phyloP scores from a whole-genome alignment of 352 stramenopile genomes.

The Globisporangium camurandrum region DNA sequence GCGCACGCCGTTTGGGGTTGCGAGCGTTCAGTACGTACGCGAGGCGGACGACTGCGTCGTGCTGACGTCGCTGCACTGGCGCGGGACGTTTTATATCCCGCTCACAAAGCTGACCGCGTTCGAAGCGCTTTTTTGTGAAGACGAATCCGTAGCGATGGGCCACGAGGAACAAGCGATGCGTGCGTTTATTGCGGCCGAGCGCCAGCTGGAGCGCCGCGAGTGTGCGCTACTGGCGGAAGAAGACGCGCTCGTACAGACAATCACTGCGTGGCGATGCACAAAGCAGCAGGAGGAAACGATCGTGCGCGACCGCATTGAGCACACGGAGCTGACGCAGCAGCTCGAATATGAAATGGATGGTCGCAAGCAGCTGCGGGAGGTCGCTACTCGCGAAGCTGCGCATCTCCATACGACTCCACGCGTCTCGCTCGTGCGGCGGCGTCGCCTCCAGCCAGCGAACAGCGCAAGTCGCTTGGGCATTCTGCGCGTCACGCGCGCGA shows the following conservation, averaged over 20 bases:
- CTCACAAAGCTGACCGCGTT: conserved; percentile 31
- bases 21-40: conserved; percentile 39
- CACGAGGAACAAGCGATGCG: conserved; percentile 25
- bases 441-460: conserved; percentile 9
- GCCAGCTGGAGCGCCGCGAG: conserved; percentile 17
- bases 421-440: conserved; percentile 24
- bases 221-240: conserved; percentile 29
- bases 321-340: conserved; percentile 34
- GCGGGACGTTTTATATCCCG: conserved; percentile 43
- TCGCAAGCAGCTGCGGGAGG: conserved; percentile 12
- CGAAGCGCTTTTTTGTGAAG: conserved; percentile 38
- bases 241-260: conserved; percentile 24
- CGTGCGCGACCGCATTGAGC: conserved; percentile 21
- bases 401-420: conserved; percentile 20
- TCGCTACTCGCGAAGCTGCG: conserved; percentile 27
- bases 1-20: conserved; percentile 41
- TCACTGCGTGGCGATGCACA: conserved; percentile 31
- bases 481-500: conserved; percentile 37
- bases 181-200: conserved; percentile 19
- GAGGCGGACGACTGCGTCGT: conserved; percentile 42
- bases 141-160: conserved; percentile 37
- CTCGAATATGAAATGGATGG: conserved; percentile 40
- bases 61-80: conserved; percentile 32
- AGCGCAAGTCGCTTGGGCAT: conserved; percentile 31
- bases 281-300: conserved; percentile 31